Conservation (phyloP, 1,284 basidiomycete species). For the Pseudozyma hubeiensis region DNA sequence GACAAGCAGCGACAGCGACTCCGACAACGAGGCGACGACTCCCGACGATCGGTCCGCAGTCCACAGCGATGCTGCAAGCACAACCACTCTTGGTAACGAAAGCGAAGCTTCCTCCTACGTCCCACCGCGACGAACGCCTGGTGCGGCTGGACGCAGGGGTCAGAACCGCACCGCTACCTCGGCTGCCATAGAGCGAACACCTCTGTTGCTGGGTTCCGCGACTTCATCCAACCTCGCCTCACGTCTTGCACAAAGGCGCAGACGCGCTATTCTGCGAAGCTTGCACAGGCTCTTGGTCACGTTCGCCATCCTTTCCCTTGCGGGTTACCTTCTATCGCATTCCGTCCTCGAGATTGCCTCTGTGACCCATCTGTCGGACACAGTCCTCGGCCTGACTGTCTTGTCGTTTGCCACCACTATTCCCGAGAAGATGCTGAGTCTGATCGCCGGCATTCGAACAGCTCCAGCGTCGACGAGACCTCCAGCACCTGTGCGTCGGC, state of each 20-base stretch:
- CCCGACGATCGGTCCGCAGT: slow-evolving; percentile 16
- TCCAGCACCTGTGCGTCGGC: slow-evolving; percentile 12
- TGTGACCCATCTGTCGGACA: slow-evolving; percentile 56
- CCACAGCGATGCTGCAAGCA: slow-evolving; percentile 31
- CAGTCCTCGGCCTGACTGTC: slow-evolving; percentile 62
- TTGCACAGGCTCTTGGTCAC: slow-evolving; percentile 37
- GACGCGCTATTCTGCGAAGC: slow-evolving; percentile 23
- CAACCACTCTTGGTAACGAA: slow-evolving; percentile 33
- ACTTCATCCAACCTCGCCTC: slow-evolving; percentile 34
- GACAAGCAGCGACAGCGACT: slow-evolving; percentile 10
- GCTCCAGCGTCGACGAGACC: slow-evolving; percentile 8
- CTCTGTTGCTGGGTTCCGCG: slow-evolving; percentile 37
- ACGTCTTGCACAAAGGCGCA: slow-evolving; percentile 20
- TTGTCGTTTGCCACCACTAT: slow-evolving; percentile 67
- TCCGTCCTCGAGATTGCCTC: slow-evolving; percentile 60
- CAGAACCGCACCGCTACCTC: slow-evolving; percentile 34
- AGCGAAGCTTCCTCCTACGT: slow-evolving; percentile 37
- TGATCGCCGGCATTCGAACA: slow-evolving; percentile 50
- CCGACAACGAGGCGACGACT: slow-evolving; percentile 4
- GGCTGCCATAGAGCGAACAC: slow-evolving; percentile 40
- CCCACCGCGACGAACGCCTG: slow-evolving; percentile 21
- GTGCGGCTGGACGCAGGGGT: slow-evolving; percentile 25
- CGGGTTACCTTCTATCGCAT: slow-evolving; percentile 63
- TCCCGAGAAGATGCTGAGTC: slow-evolving; percentile 66
- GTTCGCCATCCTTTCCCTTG: slow-evolving; percentile 54